Conservation (phyloP, 2,329 filamentous ascomycete genomes). For the Cladophialophora chaetospira region DNA sequence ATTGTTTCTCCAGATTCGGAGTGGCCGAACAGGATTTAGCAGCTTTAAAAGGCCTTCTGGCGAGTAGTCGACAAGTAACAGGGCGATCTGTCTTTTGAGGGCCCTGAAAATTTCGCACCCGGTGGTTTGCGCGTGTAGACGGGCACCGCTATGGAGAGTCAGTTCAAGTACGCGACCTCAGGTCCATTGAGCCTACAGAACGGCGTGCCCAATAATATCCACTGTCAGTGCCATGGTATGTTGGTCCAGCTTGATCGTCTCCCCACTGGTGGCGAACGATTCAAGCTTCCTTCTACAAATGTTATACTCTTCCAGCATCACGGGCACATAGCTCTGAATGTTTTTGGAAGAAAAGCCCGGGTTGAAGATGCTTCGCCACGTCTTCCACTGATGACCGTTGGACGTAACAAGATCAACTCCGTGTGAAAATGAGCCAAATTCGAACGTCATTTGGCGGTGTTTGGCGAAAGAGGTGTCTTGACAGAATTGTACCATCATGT, state of each 20-base stretch:
- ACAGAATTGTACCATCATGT: constrained; percentile 21
- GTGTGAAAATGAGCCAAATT: neutral
- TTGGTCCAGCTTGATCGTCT: neutral
- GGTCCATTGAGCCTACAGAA: neutral
- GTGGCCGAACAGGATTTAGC: constrained; percentile 1
- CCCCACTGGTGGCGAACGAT: neutral
- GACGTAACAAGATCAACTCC: neutral
- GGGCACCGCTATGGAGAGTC: neutral
- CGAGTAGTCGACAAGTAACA: constrained; percentile 9
- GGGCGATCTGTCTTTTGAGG: neutral
- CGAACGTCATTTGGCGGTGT: neutral
- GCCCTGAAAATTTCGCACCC: neutral
- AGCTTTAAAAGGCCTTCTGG: constrained; percentile 2
- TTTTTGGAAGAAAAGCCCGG: neutral
- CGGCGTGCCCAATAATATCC: neutral
- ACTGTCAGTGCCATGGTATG: neutral
- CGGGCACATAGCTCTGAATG: neutral
- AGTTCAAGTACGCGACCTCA: neutral
- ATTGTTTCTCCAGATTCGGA: constrained; percentile 18
- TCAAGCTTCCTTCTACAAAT: neutral
- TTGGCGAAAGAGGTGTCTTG: constrained; percentile 7
- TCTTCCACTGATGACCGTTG: neutral
- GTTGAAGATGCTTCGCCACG: neutral
- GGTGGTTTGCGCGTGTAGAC: neutral
- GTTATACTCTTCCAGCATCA: neutral